Conservation (phyloP, 2,329 filamentous ascomycete genomes). For the Macroventuria anomochaeta region DNA sequence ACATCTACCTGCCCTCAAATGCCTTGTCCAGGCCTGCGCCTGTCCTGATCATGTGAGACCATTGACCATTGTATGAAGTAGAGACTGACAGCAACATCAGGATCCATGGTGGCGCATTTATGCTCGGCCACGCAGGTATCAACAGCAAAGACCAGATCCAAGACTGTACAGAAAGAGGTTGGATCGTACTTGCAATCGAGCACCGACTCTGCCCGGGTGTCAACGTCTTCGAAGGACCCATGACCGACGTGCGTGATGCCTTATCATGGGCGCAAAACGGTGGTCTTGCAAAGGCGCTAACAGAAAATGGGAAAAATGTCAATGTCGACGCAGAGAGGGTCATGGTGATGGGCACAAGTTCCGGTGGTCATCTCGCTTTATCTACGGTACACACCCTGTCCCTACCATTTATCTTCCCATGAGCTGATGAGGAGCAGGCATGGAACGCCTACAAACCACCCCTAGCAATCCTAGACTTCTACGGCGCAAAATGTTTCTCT, state of each 20-base stretch:
- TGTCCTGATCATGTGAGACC: conserved; percentile 17
- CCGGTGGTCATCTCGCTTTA: conserved; percentile 20
- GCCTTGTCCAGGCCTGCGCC: neutral
- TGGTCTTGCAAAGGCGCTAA: conserved; percentile 6
- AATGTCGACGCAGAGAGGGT: conserved; percentile 8
- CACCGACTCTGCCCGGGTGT: conserved; percentile 26
- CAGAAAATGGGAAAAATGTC: neutral
- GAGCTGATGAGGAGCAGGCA: conserved; percentile 5
- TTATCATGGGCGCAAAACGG: conserved; percentile 19
- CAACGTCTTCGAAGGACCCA: conserved; percentile 19
- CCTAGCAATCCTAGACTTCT: conserved; percentile 23
- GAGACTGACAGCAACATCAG: neutral
- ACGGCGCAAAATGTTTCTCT: conserved; percentile 22
- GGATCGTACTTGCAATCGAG: conserved; percentile 19
- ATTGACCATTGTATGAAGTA: too few relatives aligned
- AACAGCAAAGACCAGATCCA: conserved; percentile 23
- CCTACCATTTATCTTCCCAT: too few relatives aligned
- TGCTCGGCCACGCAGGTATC: conserved; percentile 19
- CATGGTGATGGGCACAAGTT: conserved; percentile 21
- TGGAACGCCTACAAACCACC: conserved; percentile 9
- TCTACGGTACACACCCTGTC: conserved; percentile 5
- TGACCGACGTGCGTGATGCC: conserved; percentile 20
- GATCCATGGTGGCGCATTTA: conserved; percentile 26
- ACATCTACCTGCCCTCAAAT: conserved; percentile 15
- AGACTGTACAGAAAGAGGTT: conserved; percentile 18